Evolutionary conservation across 73 alveolate species (phyloP).

Genomic region (Paramecium sexaurelia): DNA sequence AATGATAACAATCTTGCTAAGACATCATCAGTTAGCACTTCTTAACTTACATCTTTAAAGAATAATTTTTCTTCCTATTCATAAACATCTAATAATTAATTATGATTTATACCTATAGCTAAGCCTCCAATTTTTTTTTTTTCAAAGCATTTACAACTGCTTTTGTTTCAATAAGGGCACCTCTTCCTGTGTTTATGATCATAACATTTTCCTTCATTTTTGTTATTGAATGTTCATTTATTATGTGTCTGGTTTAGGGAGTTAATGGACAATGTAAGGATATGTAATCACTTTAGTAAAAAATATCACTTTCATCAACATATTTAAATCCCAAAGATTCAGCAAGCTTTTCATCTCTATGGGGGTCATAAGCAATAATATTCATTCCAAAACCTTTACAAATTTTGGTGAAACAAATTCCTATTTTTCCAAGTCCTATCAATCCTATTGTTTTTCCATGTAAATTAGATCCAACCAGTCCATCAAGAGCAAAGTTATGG

Average conservation of each 20-base stretch:
- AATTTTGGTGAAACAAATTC: slow-evolving; percentile 33
- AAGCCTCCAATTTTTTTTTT: slow-evolving; percentile 65
- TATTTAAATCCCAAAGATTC: slow-evolving; percentile 45
- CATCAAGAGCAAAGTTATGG: slow-evolving; percentile 73
- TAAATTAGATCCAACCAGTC: slow-evolving; percentile 77
- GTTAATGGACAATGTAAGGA: slow-evolving; percentile 71
- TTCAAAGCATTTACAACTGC: slow-evolving; percentile 70
- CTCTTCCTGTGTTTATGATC: slow-evolving; percentile 76
- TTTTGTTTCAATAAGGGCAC: slow-evolving; percentile 77
- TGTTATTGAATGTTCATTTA: slow-evolving; percentile 63
- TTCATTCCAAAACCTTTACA: slow-evolving; percentile 68
- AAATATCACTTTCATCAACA: slow-evolving; percentile 63
- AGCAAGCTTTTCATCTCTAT: slow-evolving; percentile 31
- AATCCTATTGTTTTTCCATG: slow-evolving; percentile 75
- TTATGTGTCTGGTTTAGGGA: slow-evolving; percentile 60
- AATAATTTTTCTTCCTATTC: slow-evolving; percentile 70
- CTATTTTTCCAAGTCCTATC: slow-evolving; percentile 69
- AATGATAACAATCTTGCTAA: slow-evolving; percentile 62
- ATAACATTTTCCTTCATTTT: slow-evolving; percentile 64
- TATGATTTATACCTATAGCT: slow-evolving; percentile 43
- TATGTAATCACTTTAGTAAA: slow-evolving; percentile 55
- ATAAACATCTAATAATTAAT: slow-evolving; percentile 65
- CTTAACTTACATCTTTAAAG: slow-evolving; percentile 67
- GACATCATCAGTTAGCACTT: slow-evolving; percentile 61
- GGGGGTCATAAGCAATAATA: slow-evolving; percentile 42